Base-by-base conservation (phyloP, 768 basidiomycete genomes). In the Neoboletus subvelutipes region DNA sequence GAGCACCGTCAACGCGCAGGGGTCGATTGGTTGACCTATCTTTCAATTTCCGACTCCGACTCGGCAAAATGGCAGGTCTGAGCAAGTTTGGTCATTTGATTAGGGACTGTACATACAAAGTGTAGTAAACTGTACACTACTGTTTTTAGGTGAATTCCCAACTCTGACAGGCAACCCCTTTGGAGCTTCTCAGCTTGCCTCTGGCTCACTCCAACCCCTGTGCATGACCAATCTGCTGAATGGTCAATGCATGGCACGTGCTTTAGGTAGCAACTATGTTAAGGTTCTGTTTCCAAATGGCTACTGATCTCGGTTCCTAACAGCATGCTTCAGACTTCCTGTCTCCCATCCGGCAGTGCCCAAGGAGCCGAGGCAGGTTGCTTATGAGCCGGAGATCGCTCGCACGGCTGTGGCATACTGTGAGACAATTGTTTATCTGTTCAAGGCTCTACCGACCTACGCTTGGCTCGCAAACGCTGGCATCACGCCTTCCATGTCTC, bases 401-500 rank as follows among this genome's bases (percentile, higher is more conserved):
- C 54, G 48, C 28, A 56, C 87, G 84, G 88, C 86, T 1, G 87
- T 88, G 34, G 81, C 81, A 17, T 90, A 80, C 72, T 88, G 86
- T 73, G 64, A 83, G 56, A 76, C 64, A 20, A 81, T 83, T 2
- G 86, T 88, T 56, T 73, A 66, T 2, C 70, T 87, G 18, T 88
- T 87, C 76, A 61, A 81, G 82, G 77, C 78, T 10, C 81, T 92
- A 26, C 87, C 90, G 0, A 92, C 92, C 3, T 91, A 84, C 69
- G 76, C 80, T 17, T 91, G 83, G 83, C 84, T 94, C 40, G 73
- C 76, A 15, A 73, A 79, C 22, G 85, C 79, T n/a, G 90, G 90
- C 26, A 93, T 94, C 62, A 82, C 80, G 4, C 92, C 92, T 13
- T 80, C 79, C n/a, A 72, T 75, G 3, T 75, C 71, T 57, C 67